Base-by-base conservation (phyloP, 768 basidiomycete species). In the Serendipita indica region DNA sequence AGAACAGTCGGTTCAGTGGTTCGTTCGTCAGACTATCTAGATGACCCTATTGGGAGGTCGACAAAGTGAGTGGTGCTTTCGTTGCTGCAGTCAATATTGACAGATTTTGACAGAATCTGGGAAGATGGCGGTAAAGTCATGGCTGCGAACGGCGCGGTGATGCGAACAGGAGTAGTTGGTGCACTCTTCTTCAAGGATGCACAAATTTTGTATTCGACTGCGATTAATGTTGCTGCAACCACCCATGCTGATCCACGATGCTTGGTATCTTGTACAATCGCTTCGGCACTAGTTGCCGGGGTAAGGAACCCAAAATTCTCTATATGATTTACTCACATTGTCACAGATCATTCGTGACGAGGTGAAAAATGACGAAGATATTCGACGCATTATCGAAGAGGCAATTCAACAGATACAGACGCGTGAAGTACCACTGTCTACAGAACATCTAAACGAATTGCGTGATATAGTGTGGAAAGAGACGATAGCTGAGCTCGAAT, bases 201-300 rank as follows among this genome's bases (percentile, higher is more conserved):
- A 28, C 20, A 3, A n/a, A 27, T 10, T 27, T 28, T 54, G 7
- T 54, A 54, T n/a, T 54, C 49, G 10, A 27, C 49, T 25, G 49
- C 49, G 20, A 54, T 54, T 28, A 30, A 54, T 33, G 32, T 54
- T 1, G 49, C 49, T 27, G 49, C 49, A 7, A 54, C 49, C 20
- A 54, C 49, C 20, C 49, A 54, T 27, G 49, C 49, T 3, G 49
- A 54, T 28, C 49, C 49, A 22, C 49, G 49, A 10, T 54, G 49
- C 49, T 30, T 54, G 20, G 49, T 30, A 3, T 54, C 49, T n/a
- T 54, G 49, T n/a, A 54, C 49, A n/a, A 54, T 54, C 32, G 49
- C 49, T 16, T 54, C 49, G 20, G 49, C 49, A 10, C 49, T 54
- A 7, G 49, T 54, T 10, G 49, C 49, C 49, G 20, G 20, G 10